phyloP scores from a whole-genome alignment of 148 eudicot genomes.

The Euryodendron excelsum region DNA sequence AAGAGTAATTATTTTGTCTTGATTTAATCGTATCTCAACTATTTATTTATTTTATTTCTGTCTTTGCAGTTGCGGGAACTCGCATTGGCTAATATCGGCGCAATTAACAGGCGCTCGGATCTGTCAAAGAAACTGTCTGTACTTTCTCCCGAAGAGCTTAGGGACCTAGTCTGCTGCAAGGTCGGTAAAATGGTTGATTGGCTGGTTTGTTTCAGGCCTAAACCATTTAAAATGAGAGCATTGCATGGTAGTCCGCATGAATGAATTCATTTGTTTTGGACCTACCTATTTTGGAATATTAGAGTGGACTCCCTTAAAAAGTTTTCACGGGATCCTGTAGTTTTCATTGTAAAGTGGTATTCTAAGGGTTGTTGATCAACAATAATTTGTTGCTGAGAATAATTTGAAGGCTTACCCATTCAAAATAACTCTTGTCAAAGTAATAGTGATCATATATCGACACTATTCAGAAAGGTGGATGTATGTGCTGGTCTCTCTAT shows the following conservation, averaged over 20 bases:
- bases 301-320: background rate
- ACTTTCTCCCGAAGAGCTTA: slow-evolving; percentile 72
- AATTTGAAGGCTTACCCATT: background rate
- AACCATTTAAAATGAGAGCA: background rate
- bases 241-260: background rate
- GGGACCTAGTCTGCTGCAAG: slow-evolving; percentile 85
- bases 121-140: slow-evolving; percentile 80
- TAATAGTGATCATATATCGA: background rate
- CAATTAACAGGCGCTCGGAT: slow-evolving; percentile 82
- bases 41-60: background rate
- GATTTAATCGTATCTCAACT: background rate
- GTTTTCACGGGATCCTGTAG: background rate
- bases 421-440: background rate
- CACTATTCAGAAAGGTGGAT: background rate
- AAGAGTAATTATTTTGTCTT: background rate
- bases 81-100: slow-evolving; percentile 84
- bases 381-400: background rate
- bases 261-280: background rate
- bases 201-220: background rate
- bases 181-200: slow-evolving; percentile 33
- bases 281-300: background rate
- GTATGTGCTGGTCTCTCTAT: background rate
- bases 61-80: slow-evolving; percentile 70
- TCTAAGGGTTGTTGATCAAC: background rate
- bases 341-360: background rate